Conservation (phyloP, 169 alveolate genomes). For the Plasmodium cynomolgi region DNA sequence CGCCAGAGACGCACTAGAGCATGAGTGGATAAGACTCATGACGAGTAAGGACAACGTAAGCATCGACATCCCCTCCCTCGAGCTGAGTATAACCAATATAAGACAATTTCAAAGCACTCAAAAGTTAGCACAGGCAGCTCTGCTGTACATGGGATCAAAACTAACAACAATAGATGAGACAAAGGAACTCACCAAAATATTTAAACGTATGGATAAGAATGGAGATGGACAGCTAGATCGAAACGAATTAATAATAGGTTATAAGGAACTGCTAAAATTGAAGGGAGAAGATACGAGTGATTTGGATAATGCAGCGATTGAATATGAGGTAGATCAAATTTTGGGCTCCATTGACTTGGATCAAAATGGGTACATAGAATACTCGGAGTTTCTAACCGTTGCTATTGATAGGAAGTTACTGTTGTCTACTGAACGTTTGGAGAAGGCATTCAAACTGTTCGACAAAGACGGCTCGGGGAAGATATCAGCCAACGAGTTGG, state of each 20-base stretch:
- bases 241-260: constrained; percentile 89
- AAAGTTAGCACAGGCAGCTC: constrained; percentile 93
- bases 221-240: constrained; percentile 91
- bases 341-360: constrained; percentile 90
- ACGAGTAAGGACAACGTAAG: constrained; percentile 80
- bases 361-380: constrained; percentile 90
- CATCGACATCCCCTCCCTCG: constrained; percentile 84
- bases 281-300: constrained; percentile 87
- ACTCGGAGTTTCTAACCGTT: constrained; percentile 95
- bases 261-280: constrained; percentile 84
- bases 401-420: constrained; percentile 92
- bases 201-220: constrained; percentile 92
- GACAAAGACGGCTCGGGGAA: constrained; percentile 96
- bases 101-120: constrained; percentile 89
- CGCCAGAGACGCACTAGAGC: constrained; percentile 87
- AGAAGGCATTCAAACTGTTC: constrained; percentile 94
- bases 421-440: constrained; percentile 91
- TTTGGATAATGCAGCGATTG: constrained; percentile 84
- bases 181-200: constrained; percentile 90
- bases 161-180: constrained; percentile 92
- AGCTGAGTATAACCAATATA: constrained; percentile 85
- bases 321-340: constrained; percentile 89
- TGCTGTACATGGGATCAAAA: constrained; percentile 92
- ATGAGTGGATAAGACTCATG: constrained; percentile 90
- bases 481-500: constrained; percentile 93